Conservation (phyloP, 2,329 filamentous ascomycete species). For the Plectosphaerella plurivora region DNA sequence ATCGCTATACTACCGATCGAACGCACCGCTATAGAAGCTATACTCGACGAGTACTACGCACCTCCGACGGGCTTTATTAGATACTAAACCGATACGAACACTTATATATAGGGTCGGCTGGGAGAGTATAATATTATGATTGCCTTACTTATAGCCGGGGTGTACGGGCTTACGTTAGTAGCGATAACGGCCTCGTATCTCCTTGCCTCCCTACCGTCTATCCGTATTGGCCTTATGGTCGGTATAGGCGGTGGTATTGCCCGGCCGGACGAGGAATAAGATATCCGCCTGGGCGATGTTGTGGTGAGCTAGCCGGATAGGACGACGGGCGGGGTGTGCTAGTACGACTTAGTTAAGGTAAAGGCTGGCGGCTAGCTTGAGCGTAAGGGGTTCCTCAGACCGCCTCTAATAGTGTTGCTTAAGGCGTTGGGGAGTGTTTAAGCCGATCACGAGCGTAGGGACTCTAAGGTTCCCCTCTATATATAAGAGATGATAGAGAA, state of each 20-base stretch:
- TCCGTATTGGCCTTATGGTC: background rate
- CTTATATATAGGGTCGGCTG: constrained; percentile 18
- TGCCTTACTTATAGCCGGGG: constrained; percentile 14
- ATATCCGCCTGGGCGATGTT: constrained; percentile 21
- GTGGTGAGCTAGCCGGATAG: constrained; percentile 18
- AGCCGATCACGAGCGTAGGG: constrained; percentile 2
- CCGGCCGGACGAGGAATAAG: background rate
- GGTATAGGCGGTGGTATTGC: background rate
- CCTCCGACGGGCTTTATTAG: constrained; percentile 5
- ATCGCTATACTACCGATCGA: constrained; percentile 18
- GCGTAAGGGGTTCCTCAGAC: constrained; percentile 2
- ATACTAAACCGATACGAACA: constrained; percentile 14
- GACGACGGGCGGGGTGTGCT: constrained; percentile 11
- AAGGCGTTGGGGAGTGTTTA: constrained; percentile 2
- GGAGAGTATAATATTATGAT: constrained; percentile 21
- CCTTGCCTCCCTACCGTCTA: constrained; percentile 3
- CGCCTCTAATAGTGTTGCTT: constrained; percentile 3
- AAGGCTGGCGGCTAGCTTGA: background rate
- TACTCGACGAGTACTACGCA: constrained; percentile 18
- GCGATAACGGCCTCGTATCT: constrained; percentile 9
- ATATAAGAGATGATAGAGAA: constrained; percentile 5
- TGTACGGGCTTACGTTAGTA: constrained; percentile 10
- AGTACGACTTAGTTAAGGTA: constrained; percentile 18
- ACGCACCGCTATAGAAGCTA: constrained; percentile 15
- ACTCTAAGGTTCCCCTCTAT: constrained; percentile 6